A percentile compares a stretch with the other conserved stretches of the same genome.
These are phyloP conservation scores for Anastatica hierochuntica DNA, from an alignment of 345 rosid genomes.

Conservation along the genomic window DNA sequence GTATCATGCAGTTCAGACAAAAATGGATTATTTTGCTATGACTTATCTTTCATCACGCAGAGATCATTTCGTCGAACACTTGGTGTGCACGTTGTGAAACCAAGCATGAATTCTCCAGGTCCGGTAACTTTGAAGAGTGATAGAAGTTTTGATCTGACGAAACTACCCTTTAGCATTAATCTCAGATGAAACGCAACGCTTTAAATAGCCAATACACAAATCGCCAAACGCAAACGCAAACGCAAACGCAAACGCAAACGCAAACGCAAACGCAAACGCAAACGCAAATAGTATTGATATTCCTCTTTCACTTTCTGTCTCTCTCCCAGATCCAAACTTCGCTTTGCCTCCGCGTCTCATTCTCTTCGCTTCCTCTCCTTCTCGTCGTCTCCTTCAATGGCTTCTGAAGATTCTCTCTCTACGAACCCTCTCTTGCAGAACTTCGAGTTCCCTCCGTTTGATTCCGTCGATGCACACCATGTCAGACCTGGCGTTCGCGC, in stretches of 20 bases:
- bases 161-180: not conserved
- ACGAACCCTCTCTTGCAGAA: conserved; percentile 63
- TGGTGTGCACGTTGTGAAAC: not conserved
- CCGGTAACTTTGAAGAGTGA: too few relatives aligned
- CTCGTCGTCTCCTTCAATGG: conserved; percentile 27
- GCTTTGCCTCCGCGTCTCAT: conserved; percentile 10
- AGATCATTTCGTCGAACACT: conserved; percentile 3
- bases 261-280: not conserved
- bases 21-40: too few relatives aligned
- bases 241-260: not conserved
- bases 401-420: conserved; percentile 21
- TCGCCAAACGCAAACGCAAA: not conserved
- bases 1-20: too few relatives aligned
- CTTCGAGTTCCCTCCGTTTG: conserved; percentile 72
- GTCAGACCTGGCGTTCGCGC: conserved; percentile 74
- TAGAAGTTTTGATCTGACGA: not conserved
- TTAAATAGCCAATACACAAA: not conserved
- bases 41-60: not conserved
- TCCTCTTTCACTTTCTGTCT: conserved; percentile 32
- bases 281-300: not conserved
- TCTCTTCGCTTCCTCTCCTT: conserved; percentile 8
- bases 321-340: conserved; percentile 19
- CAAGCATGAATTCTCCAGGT: too few relatives aligned
- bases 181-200: too few relatives aligned
- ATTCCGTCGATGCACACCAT: conserved; percentile 52